Percentiles rank a stretch among this genome's conserved stretches.
Conservation (phyloP, 148 eudicot species). For the Limonium bicolor region DNA sequence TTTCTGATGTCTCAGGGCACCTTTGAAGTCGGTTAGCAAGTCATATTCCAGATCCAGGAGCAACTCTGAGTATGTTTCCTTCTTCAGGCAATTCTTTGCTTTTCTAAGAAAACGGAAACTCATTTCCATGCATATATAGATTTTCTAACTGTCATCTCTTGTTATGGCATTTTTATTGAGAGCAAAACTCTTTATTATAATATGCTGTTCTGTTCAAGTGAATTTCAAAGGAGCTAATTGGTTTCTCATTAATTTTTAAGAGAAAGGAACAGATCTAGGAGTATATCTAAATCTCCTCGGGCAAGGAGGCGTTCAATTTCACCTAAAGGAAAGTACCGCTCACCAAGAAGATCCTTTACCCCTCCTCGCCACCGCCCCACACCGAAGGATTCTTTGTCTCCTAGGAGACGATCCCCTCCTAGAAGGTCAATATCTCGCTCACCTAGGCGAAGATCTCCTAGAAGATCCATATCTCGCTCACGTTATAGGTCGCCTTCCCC, state of each 20-base stretch:
- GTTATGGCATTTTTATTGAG: no score
- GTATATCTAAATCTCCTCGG: slow-evolving; percentile 46
- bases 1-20: slow-evolving; percentile 20
- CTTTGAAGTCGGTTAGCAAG: slow-evolving; percentile 45
- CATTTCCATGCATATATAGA: no score
- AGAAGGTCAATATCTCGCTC: slow-evolving; percentile 3
- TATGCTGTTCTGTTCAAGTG: no score
- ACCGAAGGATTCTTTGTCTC: slow-evolving; percentile 28
- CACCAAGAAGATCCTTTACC: slow-evolving; percentile 40
- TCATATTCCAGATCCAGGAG: slow-evolving; percentile 61
- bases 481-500: slow-evolving; percentile 10
- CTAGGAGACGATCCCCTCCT: slow-evolving; percentile 17
- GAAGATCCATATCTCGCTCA: slow-evolving; percentile 3
- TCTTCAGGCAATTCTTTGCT: no score
- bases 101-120: no score
- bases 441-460: slow-evolving; percentile 13
- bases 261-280: slow-evolving; percentile 47
- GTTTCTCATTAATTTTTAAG: slow-evolving; percentile 16
- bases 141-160: no score
- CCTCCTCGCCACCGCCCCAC: slow-evolving; percentile 35
- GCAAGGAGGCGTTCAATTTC: slow-evolving; percentile 43
- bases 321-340: slow-evolving; percentile 24
- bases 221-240: no score
- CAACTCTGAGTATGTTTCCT: slow-evolving; percentile 40
- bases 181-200: no score